A percentile compares a stretch with the other conserved stretches of the same genome.
These are phyloP conservation scores for Ophiosphaerella korrae DNA, from an alignment of 2,329 filamentous ascomycete species.

Conservation along the genomic window DNA sequence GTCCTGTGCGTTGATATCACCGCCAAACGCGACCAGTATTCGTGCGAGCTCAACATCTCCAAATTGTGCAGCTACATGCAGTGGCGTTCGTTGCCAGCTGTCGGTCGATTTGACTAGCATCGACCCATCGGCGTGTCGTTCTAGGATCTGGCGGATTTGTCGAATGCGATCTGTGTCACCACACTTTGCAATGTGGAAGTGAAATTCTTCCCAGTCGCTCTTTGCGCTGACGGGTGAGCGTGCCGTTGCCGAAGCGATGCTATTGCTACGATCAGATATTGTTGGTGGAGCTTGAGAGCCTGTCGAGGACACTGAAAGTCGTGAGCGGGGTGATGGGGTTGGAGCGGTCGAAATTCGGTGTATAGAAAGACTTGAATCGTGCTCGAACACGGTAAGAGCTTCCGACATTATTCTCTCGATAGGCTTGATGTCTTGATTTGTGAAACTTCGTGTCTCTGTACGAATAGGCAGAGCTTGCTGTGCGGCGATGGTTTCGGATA, in stretches of 20 bases:
- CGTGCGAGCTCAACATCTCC: constrained; percentile 16
- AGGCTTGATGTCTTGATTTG: background rate
- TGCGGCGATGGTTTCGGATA: constrained; percentile 4
- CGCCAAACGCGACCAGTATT: constrained; percentile 12
- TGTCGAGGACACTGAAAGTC: constrained; percentile 8
- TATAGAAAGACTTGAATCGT: background rate
- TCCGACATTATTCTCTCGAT: constrained; percentile 10
- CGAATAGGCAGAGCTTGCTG: background rate
- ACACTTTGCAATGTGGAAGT: constrained; percentile 15
- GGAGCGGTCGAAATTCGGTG: constrained; percentile 4
- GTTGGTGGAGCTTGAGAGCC: constrained; percentile 1
- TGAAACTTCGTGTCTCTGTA: background rate
- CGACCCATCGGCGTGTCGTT: constrained; percentile 9
- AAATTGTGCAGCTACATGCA: constrained; percentile 19
- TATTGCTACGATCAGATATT: constrained; percentile 8
- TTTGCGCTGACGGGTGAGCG: background rate
- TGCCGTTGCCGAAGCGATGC: background rate
- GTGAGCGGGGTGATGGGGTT: background rate
- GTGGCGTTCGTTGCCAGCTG: constrained; percentile 15
- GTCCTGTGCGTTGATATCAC: constrained; percentile 23
- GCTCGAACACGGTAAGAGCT: constrained; percentile 11
- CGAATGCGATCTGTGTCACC: constrained; percentile 3
- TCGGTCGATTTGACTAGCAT: constrained; percentile 15
- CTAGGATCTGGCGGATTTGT: constrained; percentile 5
- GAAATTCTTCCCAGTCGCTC: constrained; percentile 19